Percentiles rank a stretch among this genome's conserved stretches.
phyloP scores from a whole-genome alignment of 192 early-diverging fungal genomes.

The Pilaira anomala region DNA sequence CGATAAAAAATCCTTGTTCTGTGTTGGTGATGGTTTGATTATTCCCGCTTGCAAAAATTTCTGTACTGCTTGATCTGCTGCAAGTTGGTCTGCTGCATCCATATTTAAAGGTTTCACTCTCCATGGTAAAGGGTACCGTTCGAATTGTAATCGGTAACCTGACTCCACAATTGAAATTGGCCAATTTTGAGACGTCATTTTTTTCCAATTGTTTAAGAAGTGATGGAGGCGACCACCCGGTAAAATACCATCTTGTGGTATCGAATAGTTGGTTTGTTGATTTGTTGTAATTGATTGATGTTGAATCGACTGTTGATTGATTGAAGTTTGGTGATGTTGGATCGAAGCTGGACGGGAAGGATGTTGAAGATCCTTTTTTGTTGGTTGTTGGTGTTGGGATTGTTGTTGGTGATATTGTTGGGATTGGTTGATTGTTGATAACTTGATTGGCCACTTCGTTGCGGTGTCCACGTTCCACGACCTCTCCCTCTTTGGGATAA shows the following conservation, averaged over 20 bases:
- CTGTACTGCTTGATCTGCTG: constrained; percentile 3
- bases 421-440: too few relatives aligned
- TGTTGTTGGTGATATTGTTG: too few relatives aligned
- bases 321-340: background rate
- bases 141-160: constrained; percentile 1
- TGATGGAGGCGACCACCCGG: background rate
- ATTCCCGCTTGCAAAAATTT: constrained; percentile 5
- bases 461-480: too few relatives aligned
- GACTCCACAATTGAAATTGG: background rate
- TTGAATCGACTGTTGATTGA: background rate
- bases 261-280: background rate
- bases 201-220: background rate
- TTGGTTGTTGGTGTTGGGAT: too few relatives aligned
- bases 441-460: too few relatives aligned
- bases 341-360: too few relatives aligned
- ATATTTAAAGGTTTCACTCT: background rate
- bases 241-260: constrained; percentile 8
- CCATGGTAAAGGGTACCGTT: background rate
- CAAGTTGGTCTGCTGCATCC: background rate
- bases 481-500: too few relatives aligned
- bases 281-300: background rate
- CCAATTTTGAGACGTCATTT: background rate
- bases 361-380: too few relatives aligned
- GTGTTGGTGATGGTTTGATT: constrained; percentile 2
- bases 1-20: constrained; percentile 8